Base-by-base conservation (phyloP, 768 basidiomycete species). In the Termitomyces sp. region DNA sequence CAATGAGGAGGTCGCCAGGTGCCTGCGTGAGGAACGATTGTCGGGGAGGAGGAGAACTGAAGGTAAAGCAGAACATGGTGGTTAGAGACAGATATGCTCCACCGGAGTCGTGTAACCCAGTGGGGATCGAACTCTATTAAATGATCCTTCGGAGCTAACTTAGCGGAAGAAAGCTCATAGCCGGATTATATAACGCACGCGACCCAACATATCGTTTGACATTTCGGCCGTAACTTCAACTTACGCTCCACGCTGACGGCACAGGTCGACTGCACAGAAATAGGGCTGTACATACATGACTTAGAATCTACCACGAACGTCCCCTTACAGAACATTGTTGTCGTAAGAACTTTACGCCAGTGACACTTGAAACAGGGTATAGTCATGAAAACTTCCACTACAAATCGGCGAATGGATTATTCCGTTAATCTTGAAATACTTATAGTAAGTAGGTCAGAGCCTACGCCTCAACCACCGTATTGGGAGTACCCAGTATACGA, bases 1-100 rank as follows among this genome's bases (percentile, higher is more conserved):
- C 87, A 43, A 89, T 79, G 42, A 90, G 74, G 44, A 90, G 66
- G 68, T 91, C 89, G 32, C 75, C 76, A 0, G 88, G 89, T 8
- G 68, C 42, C n/a, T 56, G 42, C 14, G n/a, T 44, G 10, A 61
- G 38, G 3, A 23, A 34, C 17, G 58, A 59, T 51, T 41, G 41
- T 27, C 52, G 29, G 16, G 34, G 46, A 45, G 32, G 23, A 27
- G 31, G 9, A 23, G 44, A 10, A 8, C 27, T 48, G 46, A 27
- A 17, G 12, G 19, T 14, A n/a, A 31, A 23, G 56, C 56, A 60
- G 52, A 62, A 51, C 63, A 64, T 64, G 41, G 11, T 47, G 21
- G 44, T 34, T 3, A 32, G 23, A 41, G 27, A 27, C 46, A 49
- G 38, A n/a, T 53, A 45, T 17, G 3, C 11, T 34, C 32, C 41